Evolutionary conservation across 331 rosid species (phyloP).

Genomic region (Rhamnella rubrinervis): DNA sequence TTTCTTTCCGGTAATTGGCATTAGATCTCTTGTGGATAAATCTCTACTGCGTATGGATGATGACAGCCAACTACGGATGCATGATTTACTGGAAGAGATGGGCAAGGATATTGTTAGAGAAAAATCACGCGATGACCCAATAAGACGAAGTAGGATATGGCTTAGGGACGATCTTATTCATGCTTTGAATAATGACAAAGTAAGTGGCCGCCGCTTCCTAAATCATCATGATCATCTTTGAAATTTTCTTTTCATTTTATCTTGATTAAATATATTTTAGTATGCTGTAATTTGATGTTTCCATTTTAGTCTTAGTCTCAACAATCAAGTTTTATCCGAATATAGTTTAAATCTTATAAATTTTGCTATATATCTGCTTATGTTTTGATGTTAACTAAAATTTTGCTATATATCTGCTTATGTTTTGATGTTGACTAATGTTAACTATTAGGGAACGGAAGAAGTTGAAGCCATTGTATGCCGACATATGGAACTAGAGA

Average conservation of each 20-base stretch:
- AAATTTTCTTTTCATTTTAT: too few species aligned
- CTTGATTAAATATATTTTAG: too few species aligned
- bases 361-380: too few species aligned
- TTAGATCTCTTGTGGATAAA: neutral
- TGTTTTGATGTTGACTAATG: neutral
- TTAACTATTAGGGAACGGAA: neutral
- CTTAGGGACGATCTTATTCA: neutral
- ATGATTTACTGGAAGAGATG: conserved; percentile 18
- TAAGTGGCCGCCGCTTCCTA: neutral
- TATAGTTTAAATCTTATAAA: neutral
- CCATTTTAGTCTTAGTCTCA: too few species aligned
- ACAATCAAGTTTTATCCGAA: too few species aligned
- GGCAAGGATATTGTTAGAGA: neutral
- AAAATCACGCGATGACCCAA: neutral
- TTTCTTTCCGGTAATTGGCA: neutral
- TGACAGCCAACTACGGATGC: neutral
- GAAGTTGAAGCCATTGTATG: conserved; percentile 23
- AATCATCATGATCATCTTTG: too few species aligned
- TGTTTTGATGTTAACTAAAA: neutral
- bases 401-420: too few species aligned
- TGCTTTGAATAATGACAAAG: neutral
- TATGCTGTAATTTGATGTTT: too few species aligned
- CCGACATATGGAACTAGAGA: neutral
- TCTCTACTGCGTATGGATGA: neutral
- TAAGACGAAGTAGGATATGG: neutral